Evolutionary conservation across 2,329 filamentous ascomycete species (phyloP), one percentile per base, ranked within the genome.

Genomic region (Aspergillus sp.): DNA sequence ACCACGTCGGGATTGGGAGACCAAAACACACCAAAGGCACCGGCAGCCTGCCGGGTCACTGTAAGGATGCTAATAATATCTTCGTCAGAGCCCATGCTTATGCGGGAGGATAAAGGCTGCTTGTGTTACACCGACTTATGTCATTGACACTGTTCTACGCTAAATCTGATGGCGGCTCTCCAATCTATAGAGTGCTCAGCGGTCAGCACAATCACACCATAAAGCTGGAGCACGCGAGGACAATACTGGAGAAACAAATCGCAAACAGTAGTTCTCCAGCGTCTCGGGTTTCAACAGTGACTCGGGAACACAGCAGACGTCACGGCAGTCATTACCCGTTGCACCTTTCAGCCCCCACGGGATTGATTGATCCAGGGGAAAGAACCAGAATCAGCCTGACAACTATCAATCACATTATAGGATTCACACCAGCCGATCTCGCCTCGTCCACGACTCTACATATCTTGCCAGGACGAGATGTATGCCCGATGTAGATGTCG

Each of bases 11-110:
- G 17, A 23, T 15, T 31, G 40, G 21, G 14, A 24, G 27, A 31
- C 44, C 14, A 46, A 27, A n/a, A 15, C 14, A 17, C 12, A 17
- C 21, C 23, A 31, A 31, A 31, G 27, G 27, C 27, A 31, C 27
- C 27, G 9, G 27, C 9, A 31, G 27, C 27, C 27, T 31, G 8
- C 27, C 27, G 27, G 23, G 27, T 31, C 9, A 31, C 44, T 46
- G 23, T 4, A 27, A 31, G 44, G 51, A 23, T 46, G 15, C 51
- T 53, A 53, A 53, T 37, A 39, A 53, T 53, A 53, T 27, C 48
- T 23, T 27, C 41, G 35, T 37, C 15, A 41, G 11, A 31, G 14
- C 17, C 24, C 21, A 43, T 53, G 51, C 41, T 45, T 15, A 46
- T 53, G 21, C 41, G 37, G 40, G 27, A 52, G 17, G 11, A 35